Base-by-base conservation (phyloP, 2,329 filamentous ascomycete genomes). In the Trichophyton benhamiae region DNA sequence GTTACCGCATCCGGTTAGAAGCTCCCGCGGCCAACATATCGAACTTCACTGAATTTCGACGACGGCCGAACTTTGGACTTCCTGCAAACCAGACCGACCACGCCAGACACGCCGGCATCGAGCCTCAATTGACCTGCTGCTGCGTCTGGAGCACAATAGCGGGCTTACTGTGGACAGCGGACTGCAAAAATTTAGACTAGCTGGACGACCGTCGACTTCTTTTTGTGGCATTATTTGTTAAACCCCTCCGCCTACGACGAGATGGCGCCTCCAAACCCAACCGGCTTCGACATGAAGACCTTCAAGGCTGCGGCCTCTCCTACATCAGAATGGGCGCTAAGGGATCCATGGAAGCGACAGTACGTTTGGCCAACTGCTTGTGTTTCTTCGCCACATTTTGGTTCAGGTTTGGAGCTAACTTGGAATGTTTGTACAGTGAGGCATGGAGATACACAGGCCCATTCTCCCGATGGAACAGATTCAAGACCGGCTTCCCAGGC, bases 401-500 rank as follows among this genome's bases (percentile, higher is more conserved):
- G 30, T 27, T 27, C 11, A 25, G 11, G 3, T n/a, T 63, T 25
- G 42, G 30, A 53, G 64, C 71, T 62, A 70, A 68, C 57, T n/a
- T 22, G 11, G 9, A 15, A 4, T 53, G 17, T 46, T 25, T 61
- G 41, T 74, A 38, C 5, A 99, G 94, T 72, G 94, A 99, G 80
- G 83, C 88, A 72, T 99, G 94, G 94, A 84, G 94, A 76, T 96
- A 96, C 80, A 86, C 83, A 41, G 94, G 92, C 65, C 86, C 84
- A 60, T 97, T 96, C 80, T 87, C 86, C 67, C 84, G 92, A 69
- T 88, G 81, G 78, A 95, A 96, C 79, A 87, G 94, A 69, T 94
- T 96, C 80, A 91, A 87, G 79, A 80, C 83, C 70, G 80, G 85
- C 66, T 90, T 99, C 73, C 94, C 94, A 42, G 94, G 94, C 64